Evolutionary conservation across 2,329 filamentous ascomycete genomes (phyloP), one percentile per base, ranked within the genome.

Genomic region (Aspergillus candidus): DNA sequence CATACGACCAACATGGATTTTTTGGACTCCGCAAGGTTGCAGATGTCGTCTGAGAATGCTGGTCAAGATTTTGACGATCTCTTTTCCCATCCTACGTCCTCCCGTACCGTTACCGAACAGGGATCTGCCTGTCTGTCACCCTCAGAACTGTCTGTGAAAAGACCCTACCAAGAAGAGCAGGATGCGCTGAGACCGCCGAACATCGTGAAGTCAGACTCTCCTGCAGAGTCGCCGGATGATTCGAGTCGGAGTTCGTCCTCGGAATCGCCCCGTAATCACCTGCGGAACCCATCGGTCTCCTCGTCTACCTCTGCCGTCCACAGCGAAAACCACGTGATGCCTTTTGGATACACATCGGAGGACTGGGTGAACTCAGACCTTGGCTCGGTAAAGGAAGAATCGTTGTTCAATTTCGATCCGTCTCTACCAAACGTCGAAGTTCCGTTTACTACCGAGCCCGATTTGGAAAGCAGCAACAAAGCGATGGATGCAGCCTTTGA

Each of bases 401-500:
- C 62, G n/a, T 54, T 68, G 5, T 69, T 70, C 46, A 65, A 61
- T 11, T 59, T 69, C 35, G 65, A 69, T 39, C 54, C 62, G 6
- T 60, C 61, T 7, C 57, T 65, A 40, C 52, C 55, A 11, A 55
- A 61, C 10, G 53, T 70, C 41, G 63, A 68, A 43, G 53, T 51
- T 17, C 54, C 53, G 5, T 62, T 62, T 39, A 46, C 51, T 5
- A 51, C 58, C 45, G 65, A 63, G 13, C 49, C 62, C 18, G 70
- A 73, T 40, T 52, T 71, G 35, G 70, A 72, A 48, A 65, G 60
- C 6, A 72, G 68, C 45, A 72, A 72, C 47, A 67, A 65, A 48
- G 68, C 67, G 12, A 72, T 73, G 71, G 69, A 71, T 50, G 70
- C 69, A 22, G 69, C 68, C 11, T 73, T 73, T 46, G 70, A 73